Base-by-base conservation (phyloP, 208 protist species). In the Crithidia thermophila region DNA sequence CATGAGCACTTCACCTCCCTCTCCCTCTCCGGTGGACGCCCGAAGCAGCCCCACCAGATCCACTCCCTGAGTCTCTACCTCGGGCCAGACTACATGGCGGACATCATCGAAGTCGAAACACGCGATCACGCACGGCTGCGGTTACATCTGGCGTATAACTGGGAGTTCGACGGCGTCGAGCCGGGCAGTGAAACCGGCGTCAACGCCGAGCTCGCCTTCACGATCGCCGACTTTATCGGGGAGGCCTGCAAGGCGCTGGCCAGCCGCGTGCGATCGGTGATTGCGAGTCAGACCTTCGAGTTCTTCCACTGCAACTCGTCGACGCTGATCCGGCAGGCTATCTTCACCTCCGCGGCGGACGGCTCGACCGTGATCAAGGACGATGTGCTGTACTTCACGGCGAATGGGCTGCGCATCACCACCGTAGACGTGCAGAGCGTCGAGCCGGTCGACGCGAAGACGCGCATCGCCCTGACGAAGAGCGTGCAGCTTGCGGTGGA, bases 111-210 rank as follows among this genome's bases (percentile, higher is more conserved):
- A 25, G 94, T 99, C 0, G 96, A 99, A 79, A 99, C 97, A 0
- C 75, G 87, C 30, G 98, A 99, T 55, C 97, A 99, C 85, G 91
- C 97, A 3, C 86, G 95, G 13, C 84, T 99, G 49, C 72, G 71
- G 25, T 80, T 99, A 30, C 74, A 97, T 50, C 80, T 99, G 3
- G 90, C 94, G 45, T 99, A 99, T 92, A 99, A 98, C 79, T 99
- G 98, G 98, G 77, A 97, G 63, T 98, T 98, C 60, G 85, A 89
- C 37, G 59, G 74, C 1, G 42, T 62, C 7, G 51, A 39, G 43
- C 8, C 30, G 30, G 43, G 36, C 34, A 56, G 50, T 18, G 33
- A 62, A 23, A 51, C 34, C 4, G 46, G 46, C 23, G 50, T 66
- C 13, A 49, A 77, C 37, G 65, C 72, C 25, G 40, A 73, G 49